Base-by-base conservation (phyloP, 2,329 filamentous ascomycete species). In the Fulvia fulva region DNA sequence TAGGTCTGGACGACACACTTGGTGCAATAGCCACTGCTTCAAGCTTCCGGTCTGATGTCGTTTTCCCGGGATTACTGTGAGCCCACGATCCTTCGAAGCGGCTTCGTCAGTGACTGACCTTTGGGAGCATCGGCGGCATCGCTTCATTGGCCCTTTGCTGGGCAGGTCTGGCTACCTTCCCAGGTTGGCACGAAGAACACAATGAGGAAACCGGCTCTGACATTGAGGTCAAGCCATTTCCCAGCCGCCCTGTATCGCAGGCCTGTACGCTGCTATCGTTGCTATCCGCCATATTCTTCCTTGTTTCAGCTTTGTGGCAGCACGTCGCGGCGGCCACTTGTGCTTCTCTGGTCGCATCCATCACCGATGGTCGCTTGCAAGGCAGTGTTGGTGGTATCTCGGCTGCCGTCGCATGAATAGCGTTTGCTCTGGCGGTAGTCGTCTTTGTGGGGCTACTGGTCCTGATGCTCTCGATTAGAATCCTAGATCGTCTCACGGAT, bases 151-250 rank as follows among this genome's bases (percentile, higher is more conserved):
- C 51, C 9, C 28, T 61, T 21, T 46, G 53, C 6, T 55, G 51
- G 34, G 19, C 57, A 12, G 54, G 37, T n/a, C 47, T 64, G n/a
- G 43, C 28, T 4, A 60, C 45, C 4, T 61, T 63, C 51, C 60
- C 55, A 11, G 55, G 52, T 4, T 63, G 57, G 62, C 52, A 56
- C 21, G 51, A 55, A 25, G 55, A 60, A 43, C 32, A 32, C 21
- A 58, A 64, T 28, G 19, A 25, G 1, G 3, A 30, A 7, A 63
- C 59, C 7, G 62, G 57, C 11, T 55, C 53, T 2, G 56, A 58
- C 14, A 56, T 60, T 19, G 51, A 60, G 12, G 26, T 63, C 44
- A 64, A 63, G 52, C 57, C 57, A 14, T 64, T 64, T 56, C 62
- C 62, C 8, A 49, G 44, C 23, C 41, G 44, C 12, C 14, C 30